Evolutionary conservation across 345 rosid species (phyloP).

Genomic region (Abelmoschus esculentus): DNA sequence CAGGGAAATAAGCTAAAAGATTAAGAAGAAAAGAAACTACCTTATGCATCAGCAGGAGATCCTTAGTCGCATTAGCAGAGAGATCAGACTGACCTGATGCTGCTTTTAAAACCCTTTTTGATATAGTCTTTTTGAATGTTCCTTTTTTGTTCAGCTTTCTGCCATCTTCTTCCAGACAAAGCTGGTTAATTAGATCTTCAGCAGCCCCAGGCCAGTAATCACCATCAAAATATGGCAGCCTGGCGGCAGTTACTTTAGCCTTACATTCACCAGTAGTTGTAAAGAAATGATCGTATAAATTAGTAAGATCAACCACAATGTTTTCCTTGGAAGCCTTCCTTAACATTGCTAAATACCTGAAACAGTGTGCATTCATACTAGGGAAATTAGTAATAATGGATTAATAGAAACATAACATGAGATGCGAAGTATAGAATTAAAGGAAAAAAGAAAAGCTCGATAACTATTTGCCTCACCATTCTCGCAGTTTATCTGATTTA

Average conservation of each 20-base stretch:
- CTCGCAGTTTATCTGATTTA: constrained; percentile 93
- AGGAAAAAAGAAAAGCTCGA: not conserved
- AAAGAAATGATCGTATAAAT: constrained; percentile 89
- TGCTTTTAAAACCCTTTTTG: constrained; percentile 97
- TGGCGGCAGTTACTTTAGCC: constrained; percentile 93
- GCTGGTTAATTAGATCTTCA: constrained; percentile 81
- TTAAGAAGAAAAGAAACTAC: constrained; percentile 33
- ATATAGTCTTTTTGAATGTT: constrained; percentile 63
- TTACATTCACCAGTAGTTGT: constrained; percentile 73
- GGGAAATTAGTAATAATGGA: not conserved
- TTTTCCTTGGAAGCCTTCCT: constrained; percentile 81
- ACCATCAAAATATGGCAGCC: constrained; percentile 98
- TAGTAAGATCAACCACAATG: constrained; percentile 74
- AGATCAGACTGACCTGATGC: constrained; percentile 96
- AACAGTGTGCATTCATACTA: constrained; percentile 3
- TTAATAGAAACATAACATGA: not conserved
- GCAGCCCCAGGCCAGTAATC: constrained; percentile 99
- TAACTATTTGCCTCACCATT: constrained; percentile 60
- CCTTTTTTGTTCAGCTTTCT: constrained; percentile 87
- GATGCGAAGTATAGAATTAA: not conserved
- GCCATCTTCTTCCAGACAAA: constrained; percentile 92
- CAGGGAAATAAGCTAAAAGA: constrained; percentile 10
- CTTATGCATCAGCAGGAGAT: constrained; percentile 88
- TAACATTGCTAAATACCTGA: constrained; percentile 88
- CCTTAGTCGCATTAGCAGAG: constrained; percentile 82